These are phyloP conservation scores for Macroventuria anomochaeta DNA, from an alignment of 2,329 filamentous ascomycete species.

Conservation along the genomic window DNA sequence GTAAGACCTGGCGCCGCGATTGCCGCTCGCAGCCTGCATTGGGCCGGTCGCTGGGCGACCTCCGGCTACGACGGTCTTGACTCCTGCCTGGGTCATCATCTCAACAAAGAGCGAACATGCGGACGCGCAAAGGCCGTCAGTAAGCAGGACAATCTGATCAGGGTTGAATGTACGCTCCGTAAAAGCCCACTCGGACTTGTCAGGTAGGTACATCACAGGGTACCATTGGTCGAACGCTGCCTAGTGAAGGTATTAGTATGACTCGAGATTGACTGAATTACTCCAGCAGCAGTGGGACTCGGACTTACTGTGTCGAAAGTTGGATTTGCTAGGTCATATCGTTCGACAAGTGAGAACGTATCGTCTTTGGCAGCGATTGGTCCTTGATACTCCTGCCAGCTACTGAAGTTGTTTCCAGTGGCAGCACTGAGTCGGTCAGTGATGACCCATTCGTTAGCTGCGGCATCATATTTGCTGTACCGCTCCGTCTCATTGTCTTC, in stretches of 20 bases:
- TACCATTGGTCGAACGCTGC: constrained; percentile 21
- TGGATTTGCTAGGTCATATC: constrained; percentile 16
- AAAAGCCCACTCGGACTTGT: constrained; percentile 4
- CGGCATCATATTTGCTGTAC: constrained; percentile 7
- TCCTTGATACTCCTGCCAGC: constrained; percentile 51
- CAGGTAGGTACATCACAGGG: constrained; percentile 4
- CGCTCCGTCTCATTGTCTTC: constrained; percentile 3
- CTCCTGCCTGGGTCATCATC: constrained; percentile 57
- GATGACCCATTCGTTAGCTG: constrained; percentile 20
- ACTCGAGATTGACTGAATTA: too few species aligned
- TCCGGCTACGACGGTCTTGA: constrained; percentile 62
- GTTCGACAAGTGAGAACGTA: constrained; percentile 10
- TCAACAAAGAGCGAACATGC: constrained; percentile 63
- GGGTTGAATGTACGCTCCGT: constrained; percentile 4
- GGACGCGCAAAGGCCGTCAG: constrained; percentile 63
- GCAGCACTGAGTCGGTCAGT: constrained; percentile 21
- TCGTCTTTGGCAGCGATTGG: constrained; percentile 25
- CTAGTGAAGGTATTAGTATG: neutral
- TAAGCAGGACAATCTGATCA: constrained; percentile 50
- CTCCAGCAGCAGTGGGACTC: too few species aligned
- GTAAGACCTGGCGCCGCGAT: constrained; percentile 58
- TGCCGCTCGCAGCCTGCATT: constrained; percentile 67
- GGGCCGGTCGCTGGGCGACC: constrained; percentile 60
- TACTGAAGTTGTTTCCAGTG: constrained; percentile 41
- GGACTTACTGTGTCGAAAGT: constrained; percentile 7